Evolutionary conservation across 768 basidiomycete genomes (phyloP).

Genomic region (Amanita molliuscula): DNA sequence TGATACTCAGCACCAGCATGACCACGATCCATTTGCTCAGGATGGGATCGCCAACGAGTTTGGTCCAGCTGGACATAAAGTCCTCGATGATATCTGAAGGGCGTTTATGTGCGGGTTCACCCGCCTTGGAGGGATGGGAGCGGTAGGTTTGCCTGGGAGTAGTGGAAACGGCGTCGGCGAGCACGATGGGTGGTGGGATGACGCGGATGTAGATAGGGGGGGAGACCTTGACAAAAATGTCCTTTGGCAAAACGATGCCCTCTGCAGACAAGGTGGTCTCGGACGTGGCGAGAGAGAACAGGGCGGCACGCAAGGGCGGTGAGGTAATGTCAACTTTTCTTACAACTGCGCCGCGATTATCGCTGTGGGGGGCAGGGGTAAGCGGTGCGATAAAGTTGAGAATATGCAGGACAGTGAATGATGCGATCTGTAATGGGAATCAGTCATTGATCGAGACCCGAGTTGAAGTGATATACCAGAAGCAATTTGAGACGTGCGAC

Average conservation of each 20-base stretch:
- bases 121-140: not conserved
- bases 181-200: constrained; percentile 18
- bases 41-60: constrained; percentile 88
- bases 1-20: constrained; percentile 74
- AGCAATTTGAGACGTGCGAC: constrained; percentile 84
- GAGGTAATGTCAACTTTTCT: constrained; percentile 65
- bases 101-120: constrained; percentile 13
- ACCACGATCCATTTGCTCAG: constrained; percentile 93
- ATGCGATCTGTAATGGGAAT: constrained; percentile 47
- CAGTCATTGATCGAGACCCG: not conserved
- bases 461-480: constrained; percentile 34
- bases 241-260: constrained; percentile 9
- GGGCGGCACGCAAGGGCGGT: constrained; percentile 44
- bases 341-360: constrained; percentile 18
- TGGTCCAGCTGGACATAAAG: constrained; percentile 87
- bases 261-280: constrained; percentile 11
- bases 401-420: constrained; percentile 86
- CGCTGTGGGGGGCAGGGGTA: constrained; percentile 42
- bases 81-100: constrained; percentile 56
- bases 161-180: constrained; percentile 5
- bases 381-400: constrained; percentile 91
- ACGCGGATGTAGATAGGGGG: constrained; percentile 51
- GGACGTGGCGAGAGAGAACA: constrained; percentile 44
- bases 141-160: constrained; percentile 9
- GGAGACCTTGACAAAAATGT: constrained; percentile 49